Conservation (phyloP, 495 filamentous ascomycete species). For the Aspergillus homomorphus region DNA sequence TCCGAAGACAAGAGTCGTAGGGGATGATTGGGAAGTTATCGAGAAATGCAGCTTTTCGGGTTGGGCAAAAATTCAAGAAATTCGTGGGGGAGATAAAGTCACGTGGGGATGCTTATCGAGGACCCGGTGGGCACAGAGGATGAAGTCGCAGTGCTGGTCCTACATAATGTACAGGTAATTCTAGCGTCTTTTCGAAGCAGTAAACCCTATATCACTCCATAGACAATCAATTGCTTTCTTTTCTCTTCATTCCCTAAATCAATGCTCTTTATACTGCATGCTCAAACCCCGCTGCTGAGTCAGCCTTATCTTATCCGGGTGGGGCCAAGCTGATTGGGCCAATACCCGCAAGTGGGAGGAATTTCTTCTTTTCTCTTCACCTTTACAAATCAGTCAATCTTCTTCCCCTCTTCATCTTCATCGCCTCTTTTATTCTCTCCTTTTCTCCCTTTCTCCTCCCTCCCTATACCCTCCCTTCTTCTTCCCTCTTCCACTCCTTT, state of each 20-base stretch:
- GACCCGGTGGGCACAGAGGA: constrained; percentile 15
- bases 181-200: too few relatives aligned
- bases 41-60: neutral
- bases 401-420: neutral
- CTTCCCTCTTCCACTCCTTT: constrained; percentile 1
- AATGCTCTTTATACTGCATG: too few relatives aligned
- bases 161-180: too few relatives aligned
- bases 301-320: constrained; percentile 31
- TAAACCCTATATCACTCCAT: too few relatives aligned
- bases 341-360: neutral
- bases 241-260: too few relatives aligned
- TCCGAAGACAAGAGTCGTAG: neutral
- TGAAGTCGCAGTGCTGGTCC: constrained; percentile 8
- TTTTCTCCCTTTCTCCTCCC: constrained; percentile 14
- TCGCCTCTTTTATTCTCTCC: constrained; percentile 7
- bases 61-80: neutral
- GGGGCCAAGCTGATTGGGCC: constrained; percentile 5
- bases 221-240: too few relatives aligned
- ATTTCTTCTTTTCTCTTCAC: constrained; percentile 7
- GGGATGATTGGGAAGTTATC: constrained; percentile 8
- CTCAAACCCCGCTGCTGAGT: constrained; percentile 18
- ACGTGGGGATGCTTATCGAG: constrained; percentile 27
- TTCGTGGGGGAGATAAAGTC: constrained; percentile 34
- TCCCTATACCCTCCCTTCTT: constrained; percentile 15
- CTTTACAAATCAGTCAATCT: neutral